These are phyloP conservation scores for Cladophialophora bantiana DNA, from an alignment of 2,329 filamentous ascomycete species.

Conservation along the genomic window DNA sequence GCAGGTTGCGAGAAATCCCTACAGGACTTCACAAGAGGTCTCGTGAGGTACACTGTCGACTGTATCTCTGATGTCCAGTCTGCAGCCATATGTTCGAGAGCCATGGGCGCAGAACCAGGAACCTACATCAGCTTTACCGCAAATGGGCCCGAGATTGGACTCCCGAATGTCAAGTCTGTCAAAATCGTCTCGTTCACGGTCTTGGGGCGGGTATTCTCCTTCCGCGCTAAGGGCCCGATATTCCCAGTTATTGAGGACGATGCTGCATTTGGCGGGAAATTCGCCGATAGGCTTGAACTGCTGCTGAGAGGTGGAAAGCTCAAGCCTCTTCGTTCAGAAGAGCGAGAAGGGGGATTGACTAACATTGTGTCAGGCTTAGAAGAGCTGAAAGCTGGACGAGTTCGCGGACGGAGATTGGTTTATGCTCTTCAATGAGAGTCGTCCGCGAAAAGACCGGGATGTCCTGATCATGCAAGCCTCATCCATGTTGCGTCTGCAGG, in stretches of 20 bases:
- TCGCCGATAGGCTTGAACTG: neutral
- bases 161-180: neutral
- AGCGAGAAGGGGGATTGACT: neutral
- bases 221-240: neutral
- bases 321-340: slow-evolving; percentile 1
- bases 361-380: slow-evolving; percentile 11
- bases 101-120: neutral
- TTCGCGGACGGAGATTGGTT: slow-evolving; percentile 7
- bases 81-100: slow-evolving; percentile 5
- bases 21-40: neutral
- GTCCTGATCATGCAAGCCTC: too few relatives aligned
- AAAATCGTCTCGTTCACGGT: slow-evolving; percentile 4
- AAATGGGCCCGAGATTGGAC: neutral
- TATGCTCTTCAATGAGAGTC: neutral
- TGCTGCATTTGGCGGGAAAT: neutral
- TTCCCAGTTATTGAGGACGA: neutral
- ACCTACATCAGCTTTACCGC: slow-evolving; percentile 3
- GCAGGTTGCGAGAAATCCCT: neutral
- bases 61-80: slow-evolving; percentile 12
- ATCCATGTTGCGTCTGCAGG: neutral
- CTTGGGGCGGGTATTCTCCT: neutral
- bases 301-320: neutral
- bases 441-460: too few relatives aligned
- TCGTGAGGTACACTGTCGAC: slow-evolving; percentile 4
- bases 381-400: slow-evolving; percentile 10